Evolutionary conservation across 176 grass and related monocot species (phyloP).

Genomic region (Avena sativa): DNA sequence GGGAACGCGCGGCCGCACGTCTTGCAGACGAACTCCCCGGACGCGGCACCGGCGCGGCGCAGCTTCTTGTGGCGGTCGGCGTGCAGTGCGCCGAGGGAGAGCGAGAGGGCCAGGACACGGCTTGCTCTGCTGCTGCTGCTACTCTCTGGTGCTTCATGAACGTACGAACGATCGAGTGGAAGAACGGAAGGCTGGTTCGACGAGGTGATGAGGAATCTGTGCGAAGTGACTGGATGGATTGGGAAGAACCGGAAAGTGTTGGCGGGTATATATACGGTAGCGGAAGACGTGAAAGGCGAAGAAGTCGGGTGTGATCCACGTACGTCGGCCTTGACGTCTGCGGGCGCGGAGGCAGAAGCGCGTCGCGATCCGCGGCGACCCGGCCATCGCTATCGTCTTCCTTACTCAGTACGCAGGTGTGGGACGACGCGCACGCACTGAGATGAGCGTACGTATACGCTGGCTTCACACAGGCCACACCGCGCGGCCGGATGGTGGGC

Average conservation of each 20-base stretch:
- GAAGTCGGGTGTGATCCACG: too few species aligned
- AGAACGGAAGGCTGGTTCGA: neutral
- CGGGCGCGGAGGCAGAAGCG: neutral
- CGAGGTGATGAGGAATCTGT: neutral
- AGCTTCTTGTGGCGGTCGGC: neutral
- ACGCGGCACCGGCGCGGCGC: neutral
- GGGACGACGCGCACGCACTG: too few species aligned
- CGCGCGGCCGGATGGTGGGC: too few species aligned
- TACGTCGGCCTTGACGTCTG: neutral
- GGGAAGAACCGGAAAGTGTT: too few species aligned
- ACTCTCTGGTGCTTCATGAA: conserved; percentile 46
- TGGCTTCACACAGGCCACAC: neutral
- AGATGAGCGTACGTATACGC: neutral
- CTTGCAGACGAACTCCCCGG: conserved; percentile 56
- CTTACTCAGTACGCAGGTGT: neutral
- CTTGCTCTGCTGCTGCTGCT: conserved; percentile 7
- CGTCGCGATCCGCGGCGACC: conserved; percentile 33
- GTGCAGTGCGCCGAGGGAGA: conserved; percentile 6
- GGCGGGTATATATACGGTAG: neutral
- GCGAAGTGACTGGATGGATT: neutral
- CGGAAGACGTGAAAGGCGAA: neutral
- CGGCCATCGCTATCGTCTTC: neutral
- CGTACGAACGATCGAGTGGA: neutral
- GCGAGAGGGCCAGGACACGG: conserved; percentile 42
- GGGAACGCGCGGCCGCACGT: conserved; percentile 66